Conservation (phyloP, 129 eudicot species). For the Oenanthe sinensis region DNA sequence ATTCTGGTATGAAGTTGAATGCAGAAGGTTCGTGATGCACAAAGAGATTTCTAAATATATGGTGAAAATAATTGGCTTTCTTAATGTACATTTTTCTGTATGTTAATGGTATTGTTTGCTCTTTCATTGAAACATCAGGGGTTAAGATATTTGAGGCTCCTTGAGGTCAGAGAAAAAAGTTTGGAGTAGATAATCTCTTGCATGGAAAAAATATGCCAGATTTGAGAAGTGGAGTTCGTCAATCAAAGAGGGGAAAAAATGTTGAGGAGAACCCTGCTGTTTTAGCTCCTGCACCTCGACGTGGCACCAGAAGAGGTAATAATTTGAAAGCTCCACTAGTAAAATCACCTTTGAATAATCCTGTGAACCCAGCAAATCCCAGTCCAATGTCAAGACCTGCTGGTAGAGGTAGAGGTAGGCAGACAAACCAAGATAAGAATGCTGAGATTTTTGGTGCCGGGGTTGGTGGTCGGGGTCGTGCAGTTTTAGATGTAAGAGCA, state of each 20-base stretch:
- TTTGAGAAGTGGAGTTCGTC: constrained; percentile 64
- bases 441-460: constrained; percentile 24
- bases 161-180: constrained; percentile 12
- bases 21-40: background rate
- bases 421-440: constrained; percentile 31
- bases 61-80: background rate
- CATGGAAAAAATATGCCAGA: constrained; percentile 64
- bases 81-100: background rate
- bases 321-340: constrained; percentile 22
- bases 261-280: constrained; percentile 30
- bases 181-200: constrained; percentile 27
- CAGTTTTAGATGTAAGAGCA: constrained; percentile 25
- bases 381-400: constrained; percentile 44
- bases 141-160: constrained; percentile 5
- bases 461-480: constrained; percentile 20
- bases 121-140: background rate
- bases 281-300: constrained; percentile 37
- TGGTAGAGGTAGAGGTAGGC: constrained; percentile 43
- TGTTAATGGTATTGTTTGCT: background rate
- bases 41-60: background rate
- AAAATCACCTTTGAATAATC: constrained; percentile 23
- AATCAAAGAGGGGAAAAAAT: constrained; percentile 36
- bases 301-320: constrained; percentile 41
- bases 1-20: background rate
- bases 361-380: constrained; percentile 24